These are phyloP conservation scores for Fraxinus albicans DNA, from an alignment of 305 asterid genomes.

Conservation along the genomic window DNA sequence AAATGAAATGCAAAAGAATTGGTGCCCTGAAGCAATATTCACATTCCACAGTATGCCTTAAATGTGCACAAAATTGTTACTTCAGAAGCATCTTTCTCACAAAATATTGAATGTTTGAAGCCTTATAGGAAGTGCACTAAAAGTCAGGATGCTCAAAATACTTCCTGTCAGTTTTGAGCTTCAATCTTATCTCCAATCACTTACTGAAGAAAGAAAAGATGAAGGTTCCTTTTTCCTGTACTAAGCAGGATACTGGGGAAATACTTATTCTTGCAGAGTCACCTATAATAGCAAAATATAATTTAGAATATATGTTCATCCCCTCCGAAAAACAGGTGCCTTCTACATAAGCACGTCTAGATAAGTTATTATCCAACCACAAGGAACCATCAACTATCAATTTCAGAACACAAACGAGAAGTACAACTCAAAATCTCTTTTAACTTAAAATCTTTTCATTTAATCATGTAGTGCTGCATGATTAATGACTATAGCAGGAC, in stretches of 20 bases:
- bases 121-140: not conserved
- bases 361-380: not conserved
- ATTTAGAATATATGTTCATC: not conserved
- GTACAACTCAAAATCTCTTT: not conserved
- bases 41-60: not conserved
- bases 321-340: not conserved
- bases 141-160: not conserved
- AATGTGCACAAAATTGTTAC: not conserved
- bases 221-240: not conserved
- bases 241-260: not conserved
- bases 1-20: not conserved
- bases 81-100: not conserved
- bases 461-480: not conserved
- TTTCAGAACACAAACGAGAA: not conserved
- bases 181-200: not conserved
- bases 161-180: not conserved
- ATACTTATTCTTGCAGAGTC: not conserved
- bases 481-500: not conserved
- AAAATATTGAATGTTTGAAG: not conserved
- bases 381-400: not conserved
- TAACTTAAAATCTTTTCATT: not conserved
- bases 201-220: not conserved
- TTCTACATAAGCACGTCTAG: not conserved
- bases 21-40: not conserved
- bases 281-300: not conserved